Conservation (phyloP, 2,329 filamentous ascomycete species). For the Daldinia sp. region DNA sequence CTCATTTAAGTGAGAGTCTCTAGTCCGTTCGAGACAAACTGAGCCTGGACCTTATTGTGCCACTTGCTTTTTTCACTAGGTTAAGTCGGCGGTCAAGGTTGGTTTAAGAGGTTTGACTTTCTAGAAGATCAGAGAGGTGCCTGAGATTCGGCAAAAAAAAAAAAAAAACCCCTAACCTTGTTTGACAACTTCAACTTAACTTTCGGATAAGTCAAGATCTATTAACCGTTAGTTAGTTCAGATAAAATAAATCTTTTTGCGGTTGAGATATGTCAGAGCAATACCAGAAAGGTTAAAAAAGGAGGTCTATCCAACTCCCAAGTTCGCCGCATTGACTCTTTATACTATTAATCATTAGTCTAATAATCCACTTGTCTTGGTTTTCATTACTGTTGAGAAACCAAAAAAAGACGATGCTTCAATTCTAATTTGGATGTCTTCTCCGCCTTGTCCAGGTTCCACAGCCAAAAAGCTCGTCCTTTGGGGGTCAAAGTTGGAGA, state of each 20-base stretch:
- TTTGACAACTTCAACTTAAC: neutral
- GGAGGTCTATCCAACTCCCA: neutral
- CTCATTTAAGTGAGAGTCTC: neutral
- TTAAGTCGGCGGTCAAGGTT: neutral
- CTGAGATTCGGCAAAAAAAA: neutral
- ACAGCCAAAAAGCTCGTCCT: constrained; percentile 1
- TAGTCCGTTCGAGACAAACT: neutral
- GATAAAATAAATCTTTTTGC: neutral
- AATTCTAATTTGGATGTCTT: neutral
- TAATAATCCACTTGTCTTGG: constrained; percentile 2
- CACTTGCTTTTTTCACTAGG: constrained; percentile 6
- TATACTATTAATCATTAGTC: constrained; percentile 7
- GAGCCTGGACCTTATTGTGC: neutral
- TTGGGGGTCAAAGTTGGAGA: constrained; percentile 31
- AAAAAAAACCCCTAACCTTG: constrained; percentile 2
- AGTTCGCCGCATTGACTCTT: neutral
- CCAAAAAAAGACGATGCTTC: neutral
- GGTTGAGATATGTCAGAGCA: neutral
- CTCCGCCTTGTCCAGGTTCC: constrained; percentile 29
- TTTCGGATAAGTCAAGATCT: neutral
- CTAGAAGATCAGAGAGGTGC: neutral
- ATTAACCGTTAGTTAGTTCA: no score
- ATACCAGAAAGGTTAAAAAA: neutral
- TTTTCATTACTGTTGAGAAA: neutral
- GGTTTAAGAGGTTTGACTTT: neutral